Evolutionary conservation across 2,329 filamentous ascomycete species (phyloP).

Genomic region (Penicillium sp.): DNA sequence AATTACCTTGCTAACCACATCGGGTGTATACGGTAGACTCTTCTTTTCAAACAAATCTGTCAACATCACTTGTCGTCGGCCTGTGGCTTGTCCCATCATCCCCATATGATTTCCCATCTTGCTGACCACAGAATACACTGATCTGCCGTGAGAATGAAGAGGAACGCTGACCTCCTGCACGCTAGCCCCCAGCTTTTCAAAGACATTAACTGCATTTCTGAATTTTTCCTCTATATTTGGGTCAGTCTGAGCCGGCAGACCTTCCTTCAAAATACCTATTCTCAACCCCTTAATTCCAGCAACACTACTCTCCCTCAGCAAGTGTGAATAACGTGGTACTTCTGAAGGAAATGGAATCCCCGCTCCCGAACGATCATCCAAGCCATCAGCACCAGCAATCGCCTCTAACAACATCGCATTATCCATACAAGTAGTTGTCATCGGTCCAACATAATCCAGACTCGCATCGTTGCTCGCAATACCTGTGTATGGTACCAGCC

Average conservation of each 20-base stretch:
- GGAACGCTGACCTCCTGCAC: background rate
- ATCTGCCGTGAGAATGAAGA: conserved; percentile 1
- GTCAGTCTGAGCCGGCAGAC: background rate
- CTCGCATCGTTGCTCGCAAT: conserved; percentile 29
- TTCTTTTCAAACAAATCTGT: conserved; percentile 3
- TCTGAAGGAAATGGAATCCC: background rate
- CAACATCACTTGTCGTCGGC: conserved; percentile 24
- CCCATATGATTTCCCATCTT: conserved; percentile 34
- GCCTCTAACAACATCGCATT: background rate
- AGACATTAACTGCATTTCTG: background rate
- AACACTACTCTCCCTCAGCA: background rate
- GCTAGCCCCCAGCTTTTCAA: background rate
- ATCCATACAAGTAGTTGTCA: background rate
- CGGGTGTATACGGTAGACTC: background rate
- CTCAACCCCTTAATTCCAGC: background rate
- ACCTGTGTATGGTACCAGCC: conserved; percentile 31
- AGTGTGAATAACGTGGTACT: background rate
- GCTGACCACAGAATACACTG: conserved; percentile 19
- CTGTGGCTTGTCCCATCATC: conserved; percentile 25
- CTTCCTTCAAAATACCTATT: background rate
- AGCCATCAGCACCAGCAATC: background rate
- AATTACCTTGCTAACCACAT: background rate
- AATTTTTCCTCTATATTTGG: background rate
- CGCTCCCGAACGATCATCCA: background rate
- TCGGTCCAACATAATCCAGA: conserved; percentile 41